Base-by-base conservation (phyloP, 2,329 filamentous ascomycete species). In the Venturia aucupariae region DNA sequence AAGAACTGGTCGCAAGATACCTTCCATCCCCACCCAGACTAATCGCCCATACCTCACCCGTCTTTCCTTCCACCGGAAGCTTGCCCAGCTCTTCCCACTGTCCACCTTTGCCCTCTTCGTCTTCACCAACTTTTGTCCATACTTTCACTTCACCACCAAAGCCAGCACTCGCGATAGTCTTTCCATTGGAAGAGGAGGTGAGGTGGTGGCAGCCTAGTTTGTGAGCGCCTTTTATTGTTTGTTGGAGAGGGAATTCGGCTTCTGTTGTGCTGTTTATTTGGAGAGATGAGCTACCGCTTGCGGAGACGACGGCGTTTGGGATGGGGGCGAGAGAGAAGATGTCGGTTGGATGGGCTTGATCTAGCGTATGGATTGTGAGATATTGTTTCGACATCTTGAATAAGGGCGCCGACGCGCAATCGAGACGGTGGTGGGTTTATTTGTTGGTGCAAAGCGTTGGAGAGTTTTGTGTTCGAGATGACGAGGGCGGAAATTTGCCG, bases 191-290 rank as follows among this genome's bases (percentile, higher is more conserved):
- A 75, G 86, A 79, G 73, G 88, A 87, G 67, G 86, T 87, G 61
- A 97, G 79, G 76, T 99, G 94, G 77, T 99, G 94, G 72, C 91
- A 94, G 69, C 94, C 94, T 41, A 96, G 84, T 68, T 87, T 87
- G 78, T 99, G 94, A 38, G 89, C 92, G 62, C 86, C 80, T 10
- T 19, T 19, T 66, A 99, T 84, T 27, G 88, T 90, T 74, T 99
- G 94, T 15, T 83, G 81, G 67, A 96, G 83, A 2, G 90, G 86
- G 68, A 92, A 92, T 54, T 88, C 83, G 30, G 89, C 70, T 11
- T 88, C 81, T 66, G 81, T 81, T 24, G 89, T 93, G 68, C 87
- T 86, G 78, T 96, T 87, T 63, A 97, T 79, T 72, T 89, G 89
- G 68, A 99, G 84, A 38, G 86, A 86, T 24, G 92, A 92, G 51